These are phyloP conservation scores for Schwanniomyces pseudopolymorphus DNA, from an alignment of 805 yeast genomes.

Conservation along the genomic window DNA sequence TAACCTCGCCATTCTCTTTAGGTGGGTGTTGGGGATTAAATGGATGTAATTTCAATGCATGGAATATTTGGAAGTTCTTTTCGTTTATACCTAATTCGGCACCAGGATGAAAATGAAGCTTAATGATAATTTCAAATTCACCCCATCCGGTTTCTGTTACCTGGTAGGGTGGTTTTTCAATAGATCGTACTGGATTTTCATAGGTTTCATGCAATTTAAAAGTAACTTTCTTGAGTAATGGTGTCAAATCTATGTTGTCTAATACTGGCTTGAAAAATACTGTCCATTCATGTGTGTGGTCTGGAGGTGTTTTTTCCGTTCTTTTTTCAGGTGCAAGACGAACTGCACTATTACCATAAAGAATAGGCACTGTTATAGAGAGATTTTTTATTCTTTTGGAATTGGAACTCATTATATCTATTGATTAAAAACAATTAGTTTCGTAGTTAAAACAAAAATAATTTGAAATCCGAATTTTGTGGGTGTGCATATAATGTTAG, in stretches of 20 bases:
- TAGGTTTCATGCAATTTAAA: constrained; percentile 96
- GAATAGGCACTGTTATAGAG: constrained; percentile 43
- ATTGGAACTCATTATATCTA: constrained; percentile 12
- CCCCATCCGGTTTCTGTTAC: constrained; percentile 99
- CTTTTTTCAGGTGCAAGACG: constrained; percentile 37
- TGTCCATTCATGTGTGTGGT: constrained; percentile 96
- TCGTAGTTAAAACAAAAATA: not conserved
- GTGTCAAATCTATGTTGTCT: constrained; percentile 72
- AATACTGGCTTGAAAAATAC: constrained; percentile 79
- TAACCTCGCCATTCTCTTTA: constrained; percentile 42
- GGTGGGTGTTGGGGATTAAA: constrained; percentile 50
- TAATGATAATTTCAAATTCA: constrained; percentile 89
- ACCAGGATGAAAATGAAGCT: constrained; percentile 82
- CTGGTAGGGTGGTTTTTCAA: constrained; percentile 90
- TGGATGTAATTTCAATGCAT: constrained; percentile 89
- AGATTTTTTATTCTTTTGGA: constrained; percentile 27
- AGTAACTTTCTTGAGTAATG: constrained; percentile 83
- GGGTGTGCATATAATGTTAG: not conserved
- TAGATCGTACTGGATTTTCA: constrained; percentile 77
- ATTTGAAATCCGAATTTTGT: not conserved
- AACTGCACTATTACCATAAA: constrained; percentile 42
- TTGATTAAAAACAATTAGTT: not conserved
- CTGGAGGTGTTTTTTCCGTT: constrained; percentile 56
- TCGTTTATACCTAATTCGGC: constrained; percentile 65
- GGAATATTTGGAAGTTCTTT: constrained; percentile 81